These are phyloP conservation scores for Jasminum sambac DNA, from an alignment of 257 asterid species.

Conservation along the genomic window DNA sequence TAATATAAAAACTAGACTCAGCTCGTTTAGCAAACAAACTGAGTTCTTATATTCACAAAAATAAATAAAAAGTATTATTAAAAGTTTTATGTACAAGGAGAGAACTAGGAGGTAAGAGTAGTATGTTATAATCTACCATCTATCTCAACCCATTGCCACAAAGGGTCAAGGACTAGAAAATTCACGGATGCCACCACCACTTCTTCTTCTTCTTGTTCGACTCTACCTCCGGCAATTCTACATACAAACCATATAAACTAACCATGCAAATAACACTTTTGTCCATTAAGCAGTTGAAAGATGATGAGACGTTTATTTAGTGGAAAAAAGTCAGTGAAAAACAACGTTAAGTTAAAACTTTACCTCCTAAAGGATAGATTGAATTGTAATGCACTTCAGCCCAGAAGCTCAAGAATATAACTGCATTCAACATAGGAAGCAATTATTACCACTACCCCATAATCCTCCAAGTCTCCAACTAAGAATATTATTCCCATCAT, in stretches of 20 bases:
- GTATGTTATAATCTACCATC: too few species aligned
- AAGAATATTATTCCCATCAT: not conserved
- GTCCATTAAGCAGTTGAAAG: not conserved
- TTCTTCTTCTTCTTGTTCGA: slow-evolving; percentile 58
- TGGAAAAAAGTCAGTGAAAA: too few species aligned
- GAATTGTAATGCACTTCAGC: slow-evolving; percentile 94
- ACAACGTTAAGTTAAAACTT: slow-evolving; percentile 1
- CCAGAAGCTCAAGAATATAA: slow-evolving; percentile 86
- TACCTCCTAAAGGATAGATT: slow-evolving; percentile 82
- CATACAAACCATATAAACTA: slow-evolving; percentile 11
- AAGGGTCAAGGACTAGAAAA: too few species aligned
- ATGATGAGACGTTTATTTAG: not conserved
- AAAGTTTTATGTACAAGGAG: too few species aligned
- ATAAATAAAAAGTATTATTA: too few species aligned
- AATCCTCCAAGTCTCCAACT: too few species aligned
- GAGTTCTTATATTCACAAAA: too few species aligned
- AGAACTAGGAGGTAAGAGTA: too few species aligned
- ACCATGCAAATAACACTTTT: not conserved
- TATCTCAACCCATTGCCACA: not conserved
- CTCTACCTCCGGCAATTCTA: slow-evolving; percentile 56
- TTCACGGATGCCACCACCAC: slow-evolving; percentile 54
- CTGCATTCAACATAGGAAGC: slow-evolving; percentile 43
- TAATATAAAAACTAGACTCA: too few species aligned
- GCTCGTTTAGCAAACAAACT: too few species aligned
- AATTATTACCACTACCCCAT: not conserved